Base-by-base conservation (phyloP, 176 grass and related monocot genomes). In the Bolboschoenus planiculmis region DNA sequence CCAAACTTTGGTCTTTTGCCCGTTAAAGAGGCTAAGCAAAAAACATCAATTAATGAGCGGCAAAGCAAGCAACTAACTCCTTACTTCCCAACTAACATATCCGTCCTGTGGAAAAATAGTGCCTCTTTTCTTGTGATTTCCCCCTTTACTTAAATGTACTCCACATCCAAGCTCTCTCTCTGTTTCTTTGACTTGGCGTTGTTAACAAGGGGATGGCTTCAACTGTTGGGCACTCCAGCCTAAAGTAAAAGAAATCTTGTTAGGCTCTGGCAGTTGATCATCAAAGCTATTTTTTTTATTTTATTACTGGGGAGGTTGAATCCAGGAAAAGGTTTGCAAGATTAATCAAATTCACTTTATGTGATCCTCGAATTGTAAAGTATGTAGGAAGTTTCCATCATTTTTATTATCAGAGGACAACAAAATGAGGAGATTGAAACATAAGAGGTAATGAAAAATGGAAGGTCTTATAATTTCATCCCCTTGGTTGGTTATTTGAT, bases 11-110 rank as follows among this genome's bases (percentile, higher is more conserved):
- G 44, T 15, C 6, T 13, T 59, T 62, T 81, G 56, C 35, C 78
- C 34, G 54, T 81, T 63, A 26, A 35, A n/a, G 29, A 51, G 43
- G 85, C 61, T 42, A 81, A 73, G 60, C n/a, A 62, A 86, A 67
- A 81, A 30, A n/a, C n/a, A 53, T 81, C 37, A 73, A 86, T 82
- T 58, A 58, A 86, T 56, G 62, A 74, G 30, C 18, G n/a, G 61
- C 78, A 35, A 72, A 81, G 70, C 62, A 82, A 59, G 37, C 84
- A 86, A 61, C 78, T 81, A 70, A 81, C 56, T 61, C 30, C 85
- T 71, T 62, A 63, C 78, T 86, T 82, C 78, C 85, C 85, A 86
- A 82, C 85, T 36, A 82, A 86, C 85, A 81, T 31, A 75, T 86
- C 78, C 33, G 50, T 58, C 78, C 65, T 57, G 62, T 82, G 63